Evolutionary conservation across 2,329 filamentous ascomycete species (phyloP).

Genomic region (Fusarium sulawesiense): DNA sequence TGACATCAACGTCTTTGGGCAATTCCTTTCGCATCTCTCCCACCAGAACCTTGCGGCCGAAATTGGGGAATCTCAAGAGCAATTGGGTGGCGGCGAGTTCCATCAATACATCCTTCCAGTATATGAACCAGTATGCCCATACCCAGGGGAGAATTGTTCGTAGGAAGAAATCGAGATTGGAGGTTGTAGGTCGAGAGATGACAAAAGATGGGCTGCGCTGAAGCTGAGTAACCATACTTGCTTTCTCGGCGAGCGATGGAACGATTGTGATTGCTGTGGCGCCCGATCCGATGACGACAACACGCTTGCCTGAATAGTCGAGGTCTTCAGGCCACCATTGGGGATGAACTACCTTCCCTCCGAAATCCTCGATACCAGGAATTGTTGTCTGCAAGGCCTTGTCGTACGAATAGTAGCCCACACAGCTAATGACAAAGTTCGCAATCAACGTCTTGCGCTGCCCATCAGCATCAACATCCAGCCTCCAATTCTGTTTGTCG

Average conservation of each 20-base stretch:
- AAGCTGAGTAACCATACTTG: slow-evolving; percentile 78
- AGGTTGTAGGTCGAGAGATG: slow-evolving; percentile 61
- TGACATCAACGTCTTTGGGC: slow-evolving; percentile 63
- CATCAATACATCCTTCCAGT: slow-evolving; percentile 61
- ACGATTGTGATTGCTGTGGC: slow-evolving; percentile 84
- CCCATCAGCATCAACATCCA: slow-evolving; percentile 56
- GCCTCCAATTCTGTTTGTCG: slow-evolving; percentile 65
- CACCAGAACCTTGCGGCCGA: slow-evolving; percentile 52
- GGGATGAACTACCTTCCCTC: slow-evolving; percentile 72
- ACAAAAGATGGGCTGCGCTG: slow-evolving; percentile 83
- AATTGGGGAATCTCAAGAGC: slow-evolving; percentile 43
- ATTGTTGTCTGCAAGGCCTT: slow-evolving; percentile 70
- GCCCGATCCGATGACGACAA: slow-evolving; percentile 80
- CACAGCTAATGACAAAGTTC: slow-evolving; percentile 68
- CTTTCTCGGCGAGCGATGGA: slow-evolving; percentile 74
- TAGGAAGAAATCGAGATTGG: slow-evolving; percentile 52
- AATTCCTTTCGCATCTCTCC: slow-evolving; percentile 60
- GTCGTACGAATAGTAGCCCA: slow-evolving; percentile 79
- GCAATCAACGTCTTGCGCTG: slow-evolving; percentile 53
- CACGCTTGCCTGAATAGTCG: slow-evolving; percentile 72
- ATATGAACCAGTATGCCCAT: slow-evolving; percentile 59
- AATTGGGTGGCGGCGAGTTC: slow-evolving; percentile 57
- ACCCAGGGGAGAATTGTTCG: slow-evolving; percentile 59
- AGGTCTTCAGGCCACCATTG: slow-evolving; percentile 81
- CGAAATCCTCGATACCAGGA: slow-evolving; percentile 75